Evolutionary conservation across 164 flowering plant species (phyloP).

Genomic region (Kingdonia uniflora): DNA sequence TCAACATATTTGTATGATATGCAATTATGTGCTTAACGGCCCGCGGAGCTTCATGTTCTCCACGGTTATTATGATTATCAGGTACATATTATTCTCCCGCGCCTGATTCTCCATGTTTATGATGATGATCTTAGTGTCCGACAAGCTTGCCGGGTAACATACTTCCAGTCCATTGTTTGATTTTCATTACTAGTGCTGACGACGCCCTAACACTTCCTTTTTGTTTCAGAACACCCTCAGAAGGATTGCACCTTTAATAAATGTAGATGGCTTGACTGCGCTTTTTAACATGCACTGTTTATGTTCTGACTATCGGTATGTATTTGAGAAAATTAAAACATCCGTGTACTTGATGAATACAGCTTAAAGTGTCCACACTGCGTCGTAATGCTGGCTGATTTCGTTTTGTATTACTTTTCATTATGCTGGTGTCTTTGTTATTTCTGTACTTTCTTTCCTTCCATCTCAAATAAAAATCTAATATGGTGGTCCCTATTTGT

Average conservation of each 20-base stretch:
- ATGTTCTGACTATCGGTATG: constrained; percentile 79
- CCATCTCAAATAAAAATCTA: neutral
- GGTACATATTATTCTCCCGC: constrained; percentile 77
- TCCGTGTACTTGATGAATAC: too few relatives aligned
- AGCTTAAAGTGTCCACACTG: too few relatives aligned
- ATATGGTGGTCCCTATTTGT: constrained; percentile 2
- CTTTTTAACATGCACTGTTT: constrained; percentile 43
- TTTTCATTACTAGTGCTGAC: neutral
- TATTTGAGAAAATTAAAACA: too few relatives aligned
- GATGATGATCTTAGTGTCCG: constrained; percentile 72
- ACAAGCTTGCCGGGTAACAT: constrained; percentile 77
- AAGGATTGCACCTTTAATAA: constrained; percentile 41
- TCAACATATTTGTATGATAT: too few relatives aligned
- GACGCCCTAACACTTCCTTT: constrained; percentile 3
- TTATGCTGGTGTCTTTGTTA: too few relatives aligned
- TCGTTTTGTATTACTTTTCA: too few relatives aligned
- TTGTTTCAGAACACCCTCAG: constrained; percentile 49
- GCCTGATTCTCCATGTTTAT: constrained; percentile 72
- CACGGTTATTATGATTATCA: constrained; percentile 23
- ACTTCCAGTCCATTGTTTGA: neutral
- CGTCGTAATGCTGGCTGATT: too few relatives aligned
- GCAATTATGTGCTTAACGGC: too few relatives aligned
- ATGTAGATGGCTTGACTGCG: constrained; percentile 34
- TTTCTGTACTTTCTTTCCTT: neutral
- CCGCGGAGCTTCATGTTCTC: too few relatives aligned